Evolutionary conservation across 2,329 filamentous ascomycete species (phyloP).

Genomic region (Fusarium sp.): DNA sequence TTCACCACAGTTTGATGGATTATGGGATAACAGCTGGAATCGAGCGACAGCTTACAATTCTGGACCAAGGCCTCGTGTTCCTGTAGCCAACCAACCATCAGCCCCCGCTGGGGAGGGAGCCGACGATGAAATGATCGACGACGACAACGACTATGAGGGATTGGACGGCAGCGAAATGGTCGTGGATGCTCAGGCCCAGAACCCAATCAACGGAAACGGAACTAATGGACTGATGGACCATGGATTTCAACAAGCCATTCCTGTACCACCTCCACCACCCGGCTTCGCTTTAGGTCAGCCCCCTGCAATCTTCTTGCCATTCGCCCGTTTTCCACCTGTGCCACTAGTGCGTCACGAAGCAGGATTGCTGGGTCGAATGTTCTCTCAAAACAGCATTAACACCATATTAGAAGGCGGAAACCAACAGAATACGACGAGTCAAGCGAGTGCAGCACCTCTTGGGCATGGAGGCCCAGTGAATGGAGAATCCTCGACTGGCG

Average conservation of each 20-base stretch:
- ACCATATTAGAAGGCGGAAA: constrained; percentile 46
- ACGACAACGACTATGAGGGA: constrained; percentile 61
- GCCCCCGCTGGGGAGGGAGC: constrained; percentile 50
- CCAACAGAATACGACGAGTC: constrained; percentile 27
- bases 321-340: constrained; percentile 35
- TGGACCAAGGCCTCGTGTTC: constrained; percentile 17
- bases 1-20: constrained; percentile 61
- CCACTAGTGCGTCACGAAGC: constrained; percentile 35
- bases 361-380: constrained; percentile 39
- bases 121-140: constrained; percentile 60
- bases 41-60: constrained; percentile 19
- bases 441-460: constrained; percentile 51
- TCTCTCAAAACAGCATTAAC: constrained; percentile 49
- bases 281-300: constrained; percentile 40
- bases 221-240: constrained; percentile 24
- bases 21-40: constrained; percentile 53
- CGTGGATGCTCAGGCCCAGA: constrained; percentile 51
- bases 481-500: constrained; percentile 47
- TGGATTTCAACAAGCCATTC: constrained; percentile 43
- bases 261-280: constrained; percentile 49
- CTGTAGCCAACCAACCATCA: constrained; percentile 17
- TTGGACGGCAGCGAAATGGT: constrained; percentile 57
- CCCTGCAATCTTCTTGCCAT: constrained; percentile 39
- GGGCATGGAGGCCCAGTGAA: constrained; percentile 44
- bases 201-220: constrained; percentile 39